These are phyloP conservation scores for Reutealis trisperma DNA, from an alignment of 345 rosid species.

Conservation along the genomic window DNA sequence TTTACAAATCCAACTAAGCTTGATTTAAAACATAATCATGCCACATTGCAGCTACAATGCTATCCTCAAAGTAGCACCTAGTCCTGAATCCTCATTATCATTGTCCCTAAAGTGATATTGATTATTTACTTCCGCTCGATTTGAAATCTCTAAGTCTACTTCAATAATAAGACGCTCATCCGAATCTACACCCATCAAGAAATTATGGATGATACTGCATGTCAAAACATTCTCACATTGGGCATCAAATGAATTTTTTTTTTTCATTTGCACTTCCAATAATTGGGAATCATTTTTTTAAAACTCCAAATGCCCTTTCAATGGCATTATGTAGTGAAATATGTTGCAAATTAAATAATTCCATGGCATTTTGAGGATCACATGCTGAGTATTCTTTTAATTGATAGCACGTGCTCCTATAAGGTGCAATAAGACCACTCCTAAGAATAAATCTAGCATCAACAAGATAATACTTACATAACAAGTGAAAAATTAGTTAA, in stretches of 20 bases:
- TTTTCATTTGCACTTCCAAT: neutral
- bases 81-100: neutral
- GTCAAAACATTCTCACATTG: neutral
- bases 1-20: too few relatives aligned
- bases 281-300: conserved; percentile 10
- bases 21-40: too few relatives aligned
- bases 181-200: neutral
- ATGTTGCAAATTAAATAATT: conserved; percentile 13
- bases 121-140: neutral
- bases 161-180: neutral
- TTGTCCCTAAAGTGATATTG: neutral
- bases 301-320: conserved; percentile 14
- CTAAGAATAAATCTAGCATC: neutral
- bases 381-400: conserved; percentile 2
- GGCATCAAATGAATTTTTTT: neutral
- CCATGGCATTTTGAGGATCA: neutral
- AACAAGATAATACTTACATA: conserved; percentile 13
- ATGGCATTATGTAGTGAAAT: neutral
- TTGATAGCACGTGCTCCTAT: conserved; percentile 2
- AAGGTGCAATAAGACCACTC: neutral
- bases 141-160: neutral
- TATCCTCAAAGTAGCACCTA: too few relatives aligned
- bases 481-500: too few relatives aligned
- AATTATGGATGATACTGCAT: neutral
- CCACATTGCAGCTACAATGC: too few relatives aligned